phyloP scores from a whole-genome alignment of 192 early-diverging fungal species.

The Entomortierella chlamydospora region DNA sequence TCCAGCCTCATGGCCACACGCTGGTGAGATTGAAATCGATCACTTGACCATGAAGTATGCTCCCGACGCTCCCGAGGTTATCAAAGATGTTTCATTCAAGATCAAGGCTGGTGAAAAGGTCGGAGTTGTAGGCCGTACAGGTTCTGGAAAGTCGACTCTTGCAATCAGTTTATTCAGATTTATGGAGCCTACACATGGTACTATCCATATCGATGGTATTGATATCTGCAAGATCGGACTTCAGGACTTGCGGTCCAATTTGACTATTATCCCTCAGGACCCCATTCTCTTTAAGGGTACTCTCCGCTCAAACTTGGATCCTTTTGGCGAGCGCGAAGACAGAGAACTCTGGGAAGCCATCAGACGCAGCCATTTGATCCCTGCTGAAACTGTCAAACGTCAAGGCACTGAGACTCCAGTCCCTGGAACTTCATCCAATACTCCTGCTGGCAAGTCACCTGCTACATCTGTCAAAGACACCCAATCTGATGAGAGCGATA shows the following conservation, averaged over 20 bases:
- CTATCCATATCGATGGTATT: conserved; percentile 64
- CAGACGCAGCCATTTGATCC: conserved; percentile 75
- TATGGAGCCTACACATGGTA: conserved; percentile 61
- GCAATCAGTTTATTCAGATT: conserved; percentile 69
- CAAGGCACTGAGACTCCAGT: not conserved
- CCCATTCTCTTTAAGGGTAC: conserved; percentile 81
- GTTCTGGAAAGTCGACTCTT: conserved; percentile 74
- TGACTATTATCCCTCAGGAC: conserved; percentile 82
- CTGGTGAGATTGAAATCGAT: conserved; percentile 75
- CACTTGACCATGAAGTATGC: conserved; percentile 81
- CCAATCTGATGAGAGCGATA: conserved; percentile 2
- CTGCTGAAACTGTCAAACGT: conserved; percentile 7
- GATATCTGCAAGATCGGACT: conserved; percentile 68
- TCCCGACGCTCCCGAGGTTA: conserved; percentile 72
- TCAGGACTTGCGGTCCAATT: conserved; percentile 58
- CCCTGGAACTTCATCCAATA: conserved; percentile 20
- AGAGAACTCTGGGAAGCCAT: conserved; percentile 81
- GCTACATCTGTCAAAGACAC: conserved; percentile 21
- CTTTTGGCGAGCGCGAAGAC: conserved; percentile 83
- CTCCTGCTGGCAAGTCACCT: not conserved
- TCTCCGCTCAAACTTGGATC: conserved; percentile 84
- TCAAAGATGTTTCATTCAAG: conserved; percentile 73
- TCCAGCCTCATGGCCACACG: conserved; percentile 71
- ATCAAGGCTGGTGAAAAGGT: conserved; percentile 70
- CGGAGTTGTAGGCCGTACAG: conserved; percentile 72